Conservation (phyloP, 345 rosid species). For the Syzygium aqueum region DNA sequence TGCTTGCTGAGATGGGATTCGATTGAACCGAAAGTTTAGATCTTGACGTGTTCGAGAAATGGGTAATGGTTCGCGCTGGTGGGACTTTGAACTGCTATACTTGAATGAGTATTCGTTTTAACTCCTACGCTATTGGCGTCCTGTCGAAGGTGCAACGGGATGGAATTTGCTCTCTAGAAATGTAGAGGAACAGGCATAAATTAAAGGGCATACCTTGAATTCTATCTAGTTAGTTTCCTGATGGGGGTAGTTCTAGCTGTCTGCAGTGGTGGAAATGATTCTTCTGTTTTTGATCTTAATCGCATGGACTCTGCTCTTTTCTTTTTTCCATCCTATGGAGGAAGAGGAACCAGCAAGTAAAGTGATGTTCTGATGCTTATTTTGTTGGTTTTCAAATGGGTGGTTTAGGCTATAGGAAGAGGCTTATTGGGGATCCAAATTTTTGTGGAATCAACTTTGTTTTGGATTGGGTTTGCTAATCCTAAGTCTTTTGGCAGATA, state of each 20-base stretch:
- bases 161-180: background rate
- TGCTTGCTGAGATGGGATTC: background rate
- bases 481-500: constrained; percentile 30
- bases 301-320: background rate
- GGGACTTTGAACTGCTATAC: background rate
- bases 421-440: background rate
- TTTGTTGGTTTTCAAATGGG: background rate
- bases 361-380: background rate
- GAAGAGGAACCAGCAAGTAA: background rate
- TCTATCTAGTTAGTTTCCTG: background rate
- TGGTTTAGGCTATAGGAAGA: background rate
- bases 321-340: background rate
- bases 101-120: background rate
- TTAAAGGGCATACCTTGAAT: background rate
- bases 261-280: background rate
- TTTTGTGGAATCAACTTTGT: background rate
- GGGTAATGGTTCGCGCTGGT: background rate
- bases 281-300: background rate
- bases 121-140: background rate
- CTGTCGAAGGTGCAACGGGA: background rate
- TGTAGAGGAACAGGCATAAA: background rate
- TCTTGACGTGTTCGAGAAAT: background rate
- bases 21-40: background rate
- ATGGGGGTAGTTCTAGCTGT: background rate
- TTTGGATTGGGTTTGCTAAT: background rate